Evolutionary conservation across 1,284 basidiomycete genomes (phyloP).

Genomic region (Xerocomus cyaneibrunnescens): DNA sequence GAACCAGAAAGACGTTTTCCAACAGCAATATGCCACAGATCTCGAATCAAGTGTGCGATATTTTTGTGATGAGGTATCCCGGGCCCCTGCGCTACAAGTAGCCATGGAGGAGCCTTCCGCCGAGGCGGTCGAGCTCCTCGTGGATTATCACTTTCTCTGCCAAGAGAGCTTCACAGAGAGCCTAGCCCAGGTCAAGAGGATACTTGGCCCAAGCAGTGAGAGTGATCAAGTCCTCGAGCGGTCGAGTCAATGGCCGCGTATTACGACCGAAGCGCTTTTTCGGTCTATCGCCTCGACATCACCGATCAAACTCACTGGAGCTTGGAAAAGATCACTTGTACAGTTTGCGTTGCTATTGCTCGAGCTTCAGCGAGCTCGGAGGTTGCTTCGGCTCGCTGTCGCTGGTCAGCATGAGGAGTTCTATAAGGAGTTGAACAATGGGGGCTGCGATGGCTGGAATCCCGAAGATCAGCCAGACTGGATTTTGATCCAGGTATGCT

Average conservation of each 20-base stretch:
- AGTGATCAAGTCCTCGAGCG: neutral
- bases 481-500: constrained; percentile 28
- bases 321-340: constrained; percentile 32
- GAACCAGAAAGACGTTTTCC: neutral
- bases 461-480: constrained; percentile 38
- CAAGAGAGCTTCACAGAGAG: neutral
- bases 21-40: neutral
- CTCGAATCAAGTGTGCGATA: neutral
- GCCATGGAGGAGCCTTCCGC: neutral
- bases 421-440: constrained; percentile 37
- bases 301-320: neutral
- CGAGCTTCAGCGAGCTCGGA: constrained; percentile 10
- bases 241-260: constrained; percentile 24
- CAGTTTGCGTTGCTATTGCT: constrained; percentile 25
- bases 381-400: constrained; percentile 9
- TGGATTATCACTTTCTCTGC: neutral
- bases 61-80: neutral
- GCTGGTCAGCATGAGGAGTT: constrained; percentile 30
- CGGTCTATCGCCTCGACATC: constrained; percentile 19
- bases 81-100: neutral
- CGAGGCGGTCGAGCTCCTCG: neutral
- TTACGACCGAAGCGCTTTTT: constrained; percentile 29
- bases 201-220: neutral
- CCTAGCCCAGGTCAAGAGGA: neutral
- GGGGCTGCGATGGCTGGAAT: constrained; percentile 9